Evolutionary conservation across 106 monocot species (phyloP).

Genomic region (Dioscorea alata): DNA sequence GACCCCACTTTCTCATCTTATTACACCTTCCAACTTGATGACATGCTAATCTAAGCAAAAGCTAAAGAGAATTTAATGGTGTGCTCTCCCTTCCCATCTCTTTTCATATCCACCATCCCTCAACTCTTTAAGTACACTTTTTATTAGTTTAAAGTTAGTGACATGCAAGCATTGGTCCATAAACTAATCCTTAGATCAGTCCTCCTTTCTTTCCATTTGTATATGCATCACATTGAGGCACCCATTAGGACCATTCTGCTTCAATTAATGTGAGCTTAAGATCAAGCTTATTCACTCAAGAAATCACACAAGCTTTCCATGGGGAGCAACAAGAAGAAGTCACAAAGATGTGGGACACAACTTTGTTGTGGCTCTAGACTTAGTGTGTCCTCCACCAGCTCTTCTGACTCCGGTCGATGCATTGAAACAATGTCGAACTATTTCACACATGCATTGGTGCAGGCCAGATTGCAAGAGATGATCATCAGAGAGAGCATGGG

Average conservation of each 20-base stretch:
- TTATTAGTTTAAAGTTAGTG: too few relatives aligned
- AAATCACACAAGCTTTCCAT: neutral
- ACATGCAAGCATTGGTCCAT: too few relatives aligned
- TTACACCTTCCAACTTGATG: too few relatives aligned
- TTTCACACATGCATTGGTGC: constrained; percentile 40
- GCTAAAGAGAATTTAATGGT: too few relatives aligned
- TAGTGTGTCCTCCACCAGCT: constrained; percentile 21
- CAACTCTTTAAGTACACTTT: too few relatives aligned
- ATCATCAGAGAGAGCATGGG: constrained; percentile 10
- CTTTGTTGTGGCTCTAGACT: constrained; percentile 36
- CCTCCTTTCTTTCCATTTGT: constrained; percentile 1
- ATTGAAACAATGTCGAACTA: constrained; percentile 8
- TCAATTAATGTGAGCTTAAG: neutral
- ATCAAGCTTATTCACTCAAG: too few relatives aligned
- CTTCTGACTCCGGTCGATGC: constrained; percentile 6
- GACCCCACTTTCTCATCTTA: too few relatives aligned
- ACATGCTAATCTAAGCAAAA: too few relatives aligned
- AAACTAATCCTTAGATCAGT: too few relatives aligned
- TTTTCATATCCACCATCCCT: too few relatives aligned
- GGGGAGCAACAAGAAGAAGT: constrained; percentile 6
- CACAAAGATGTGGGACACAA: constrained; percentile 9
- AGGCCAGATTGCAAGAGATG: constrained; percentile 36
- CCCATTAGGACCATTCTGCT: neutral
- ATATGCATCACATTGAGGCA: neutral
- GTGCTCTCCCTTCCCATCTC: too few relatives aligned